A percentile compares a stretch with the other conserved stretches of the same genome.
Evolutionary conservation across 2,329 filamentous ascomycete species (phyloP).

Genomic region (Monosporascus cannonballus): DNA sequence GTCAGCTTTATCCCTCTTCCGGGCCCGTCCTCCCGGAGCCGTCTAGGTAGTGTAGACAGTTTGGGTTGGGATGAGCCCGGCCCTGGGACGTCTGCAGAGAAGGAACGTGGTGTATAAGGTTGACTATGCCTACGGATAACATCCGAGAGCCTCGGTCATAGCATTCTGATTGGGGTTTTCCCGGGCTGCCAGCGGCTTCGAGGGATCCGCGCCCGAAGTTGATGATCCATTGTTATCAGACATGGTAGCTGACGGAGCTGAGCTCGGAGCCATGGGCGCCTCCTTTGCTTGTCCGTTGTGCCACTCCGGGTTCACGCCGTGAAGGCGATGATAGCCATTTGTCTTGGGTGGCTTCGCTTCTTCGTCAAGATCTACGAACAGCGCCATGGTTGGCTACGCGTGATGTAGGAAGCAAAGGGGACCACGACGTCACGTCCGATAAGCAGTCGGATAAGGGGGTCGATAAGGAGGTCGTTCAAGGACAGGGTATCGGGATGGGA

Average conservation of each 20-base stretch:
- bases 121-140: conserved; percentile 57
- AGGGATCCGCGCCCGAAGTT: conserved; percentile 3
- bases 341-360: background rate
- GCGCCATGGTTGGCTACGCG: background rate
- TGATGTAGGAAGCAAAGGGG: background rate
- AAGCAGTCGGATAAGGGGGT: background rate
- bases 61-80: background rate
- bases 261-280: background rate
- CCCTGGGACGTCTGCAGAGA: conserved; percentile 12
- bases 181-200: conserved; percentile 5
- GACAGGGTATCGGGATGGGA: background rate
- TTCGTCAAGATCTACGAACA: background rate
- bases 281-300: background rate
- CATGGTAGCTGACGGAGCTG: background rate
- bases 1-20: conserved; percentile 6
- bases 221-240: conserved; percentile 2
- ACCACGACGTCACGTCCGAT: background rate
- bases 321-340: background rate
- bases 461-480: background rate
- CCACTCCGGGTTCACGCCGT: background rate
- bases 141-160: conserved; percentile 57
- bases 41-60: background rate
- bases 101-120: conserved; percentile 21
- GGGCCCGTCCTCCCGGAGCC: conserved; percentile 3
- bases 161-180: conserved; percentile 49